These are phyloP conservation scores for Papiliotrema fonsecae DNA, from an alignment of 1,284 basidiomycete genomes.

Conservation along the genomic window DNA sequence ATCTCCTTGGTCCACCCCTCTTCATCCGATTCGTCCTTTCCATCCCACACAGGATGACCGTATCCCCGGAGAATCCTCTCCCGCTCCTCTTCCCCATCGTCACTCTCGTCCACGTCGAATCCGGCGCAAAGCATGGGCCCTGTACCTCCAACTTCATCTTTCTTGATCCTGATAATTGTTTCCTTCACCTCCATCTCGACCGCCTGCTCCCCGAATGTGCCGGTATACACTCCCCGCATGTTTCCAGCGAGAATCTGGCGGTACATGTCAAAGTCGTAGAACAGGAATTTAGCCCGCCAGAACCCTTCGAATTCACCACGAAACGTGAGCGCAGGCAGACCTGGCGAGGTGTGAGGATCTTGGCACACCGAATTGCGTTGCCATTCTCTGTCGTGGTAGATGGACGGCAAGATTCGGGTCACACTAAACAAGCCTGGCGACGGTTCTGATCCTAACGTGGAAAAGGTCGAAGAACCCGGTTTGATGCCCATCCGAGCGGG, in stretches of 20 bases:
- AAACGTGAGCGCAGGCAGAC: slow-evolving; percentile 47
- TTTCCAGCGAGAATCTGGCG: slow-evolving; percentile 51
- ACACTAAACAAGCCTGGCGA: slow-evolving; percentile 21
- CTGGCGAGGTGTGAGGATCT: slow-evolving; percentile 47
- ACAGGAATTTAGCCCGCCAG: slow-evolving; percentile 53
- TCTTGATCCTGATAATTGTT: slow-evolving; percentile 40
- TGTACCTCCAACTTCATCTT: slow-evolving; percentile 42
- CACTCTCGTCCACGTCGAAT: slow-evolving; percentile 23
- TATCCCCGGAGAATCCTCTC: slow-evolving; percentile 30
- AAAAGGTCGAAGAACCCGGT: slow-evolving; percentile 18
- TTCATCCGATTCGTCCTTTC: slow-evolving; percentile 28
- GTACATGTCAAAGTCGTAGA: slow-evolving; percentile 54
- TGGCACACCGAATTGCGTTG: slow-evolving; percentile 47
- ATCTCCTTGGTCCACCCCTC: slow-evolving; percentile 49
- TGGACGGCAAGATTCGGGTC: slow-evolving; percentile 34
- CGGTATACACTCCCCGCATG: slow-evolving; percentile 46
- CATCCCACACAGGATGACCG: slow-evolving; percentile 31
- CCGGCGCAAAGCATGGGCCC: slow-evolving; percentile 39
- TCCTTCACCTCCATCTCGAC: slow-evolving; percentile 42
- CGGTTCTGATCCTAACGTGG: slow-evolving; percentile 6
- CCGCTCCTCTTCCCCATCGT: slow-evolving; percentile 33
- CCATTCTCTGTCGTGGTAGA: slow-evolving; percentile 47
- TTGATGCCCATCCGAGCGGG: slow-evolving; percentile 29
- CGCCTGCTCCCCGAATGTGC: slow-evolving; percentile 40
- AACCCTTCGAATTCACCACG: slow-evolving; percentile 48